Evolutionary conservation across 148 eudicot genomes (phyloP).

Genomic region (Rhododendron williamsianum): DNA sequence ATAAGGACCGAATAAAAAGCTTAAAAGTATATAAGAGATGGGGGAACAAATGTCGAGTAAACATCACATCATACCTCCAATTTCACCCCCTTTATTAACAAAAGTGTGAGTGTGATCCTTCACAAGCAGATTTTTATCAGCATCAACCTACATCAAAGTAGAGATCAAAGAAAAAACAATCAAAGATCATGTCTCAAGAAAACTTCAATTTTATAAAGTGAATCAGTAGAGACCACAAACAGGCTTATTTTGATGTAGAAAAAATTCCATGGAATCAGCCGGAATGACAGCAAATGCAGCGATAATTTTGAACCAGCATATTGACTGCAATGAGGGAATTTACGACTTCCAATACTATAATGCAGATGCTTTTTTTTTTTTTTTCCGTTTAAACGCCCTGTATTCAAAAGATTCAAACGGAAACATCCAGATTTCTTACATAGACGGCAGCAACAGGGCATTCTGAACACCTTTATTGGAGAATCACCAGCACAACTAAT

Average conservation of each 20-base stretch:
- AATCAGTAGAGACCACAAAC: neutral
- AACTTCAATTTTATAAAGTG: neutral
- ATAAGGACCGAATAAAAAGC: neutral
- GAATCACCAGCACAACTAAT: neutral
- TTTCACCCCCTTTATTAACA: constrained; percentile 84
- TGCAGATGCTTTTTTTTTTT: neutral
- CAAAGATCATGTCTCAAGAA: constrained; percentile 5
- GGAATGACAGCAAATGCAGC: neutral
- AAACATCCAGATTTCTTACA: neutral
- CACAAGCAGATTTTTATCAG: constrained; percentile 88
- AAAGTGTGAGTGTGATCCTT: constrained; percentile 99
- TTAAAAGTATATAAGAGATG: neutral
- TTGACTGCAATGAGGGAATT: neutral
- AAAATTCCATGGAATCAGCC: neutral
- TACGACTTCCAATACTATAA: neutral
- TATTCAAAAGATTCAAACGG: neutral
- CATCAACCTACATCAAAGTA: constrained; percentile 59
- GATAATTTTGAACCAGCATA: neutral
- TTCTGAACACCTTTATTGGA: neutral
- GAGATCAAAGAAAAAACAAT: constrained; percentile 17
- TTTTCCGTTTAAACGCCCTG: neutral
- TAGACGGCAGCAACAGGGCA: neutral
- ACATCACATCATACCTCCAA: constrained; percentile 63
- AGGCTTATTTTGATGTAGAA: neutral
- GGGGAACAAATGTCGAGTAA: constrained; percentile 4